phyloP scores from a whole-genome alignment of 1,139 yeast genomes.

The Geotrichum bryndzae region DNA sequence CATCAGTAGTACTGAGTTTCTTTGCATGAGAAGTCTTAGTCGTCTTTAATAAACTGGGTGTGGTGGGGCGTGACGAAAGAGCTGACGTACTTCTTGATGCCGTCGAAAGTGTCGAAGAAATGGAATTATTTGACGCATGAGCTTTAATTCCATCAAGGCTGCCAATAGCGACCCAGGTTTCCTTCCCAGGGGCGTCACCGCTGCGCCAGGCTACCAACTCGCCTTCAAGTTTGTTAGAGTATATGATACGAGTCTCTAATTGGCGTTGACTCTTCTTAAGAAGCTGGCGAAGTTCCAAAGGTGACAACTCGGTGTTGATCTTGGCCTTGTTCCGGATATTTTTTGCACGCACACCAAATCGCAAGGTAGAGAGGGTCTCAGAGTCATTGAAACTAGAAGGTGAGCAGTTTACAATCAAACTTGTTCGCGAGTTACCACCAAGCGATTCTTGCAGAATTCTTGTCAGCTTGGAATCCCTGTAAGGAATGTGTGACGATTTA shows the following conservation, averaged over 20 bases:
- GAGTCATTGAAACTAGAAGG: conserved; percentile 54
- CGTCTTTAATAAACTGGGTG: conserved; percentile 5
- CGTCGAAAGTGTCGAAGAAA: not conserved
- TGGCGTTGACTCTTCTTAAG: conserved; percentile 46
- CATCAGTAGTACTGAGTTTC: not conserved
- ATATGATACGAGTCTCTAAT: conserved; percentile 42
- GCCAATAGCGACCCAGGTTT: conserved; percentile 32
- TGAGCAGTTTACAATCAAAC: conserved; percentile 72
- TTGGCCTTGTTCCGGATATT: conserved; percentile 61
- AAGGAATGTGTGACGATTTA: conserved; percentile 58
- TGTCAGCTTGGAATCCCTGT: conserved; percentile 78
- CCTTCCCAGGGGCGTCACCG: conserved; percentile 38
- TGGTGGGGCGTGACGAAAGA: conserved; percentile 15
- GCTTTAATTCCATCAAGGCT: not conserved
- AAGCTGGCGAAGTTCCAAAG: conserved; percentile 47
- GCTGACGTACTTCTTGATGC: conserved; percentile 12
- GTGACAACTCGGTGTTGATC: conserved; percentile 62
- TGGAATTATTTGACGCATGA: not conserved
- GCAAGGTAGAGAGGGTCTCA: conserved; percentile 70
- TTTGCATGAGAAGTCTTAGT: not conserved
- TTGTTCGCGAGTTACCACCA: conserved; percentile 82
- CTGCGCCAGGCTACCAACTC: conserved; percentile 49
- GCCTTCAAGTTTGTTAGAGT: conserved; percentile 46
- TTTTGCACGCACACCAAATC: conserved; percentile 79
- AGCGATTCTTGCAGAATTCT: conserved; percentile 76